These are phyloP conservation scores for Rutidosis leptorrhynchoides DNA, from an alignment of 129 eudicot genomes.

Conservation along the genomic window DNA sequence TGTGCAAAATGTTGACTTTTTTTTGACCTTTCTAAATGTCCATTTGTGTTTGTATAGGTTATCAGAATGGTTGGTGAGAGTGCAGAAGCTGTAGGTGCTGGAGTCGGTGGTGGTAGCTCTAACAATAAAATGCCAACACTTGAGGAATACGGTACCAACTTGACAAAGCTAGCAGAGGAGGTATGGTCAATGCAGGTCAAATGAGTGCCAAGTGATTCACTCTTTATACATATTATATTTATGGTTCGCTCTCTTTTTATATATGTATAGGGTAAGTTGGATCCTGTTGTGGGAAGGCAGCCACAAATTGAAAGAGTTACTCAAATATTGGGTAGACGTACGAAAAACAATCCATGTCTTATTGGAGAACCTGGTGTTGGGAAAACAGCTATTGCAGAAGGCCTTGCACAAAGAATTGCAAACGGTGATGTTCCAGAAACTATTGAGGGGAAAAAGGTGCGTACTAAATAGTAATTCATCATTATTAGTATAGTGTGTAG, in stretches of 20 bases:
- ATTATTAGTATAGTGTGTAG: not conserved
- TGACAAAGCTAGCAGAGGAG: slow-evolving; percentile 92
- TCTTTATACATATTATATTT: not conserved
- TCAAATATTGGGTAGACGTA: slow-evolving; percentile 83
- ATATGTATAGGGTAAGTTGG: slow-evolving; percentile 63
- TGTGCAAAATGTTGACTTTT: not conserved
- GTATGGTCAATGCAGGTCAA: slow-evolving; percentile 40
- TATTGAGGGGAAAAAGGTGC: slow-evolving; percentile 84
- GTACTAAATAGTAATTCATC: slow-evolving; percentile 5
- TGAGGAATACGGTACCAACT: slow-evolving; percentile 90
- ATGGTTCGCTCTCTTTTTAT: not conserved
- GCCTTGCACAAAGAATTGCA: slow-evolving; percentile 88
- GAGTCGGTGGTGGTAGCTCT: slow-evolving; percentile 76
- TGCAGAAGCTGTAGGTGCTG: slow-evolving; percentile 88
- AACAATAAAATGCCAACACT: slow-evolving; percentile 81
- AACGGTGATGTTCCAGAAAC: slow-evolving; percentile 95
- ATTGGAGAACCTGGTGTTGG: slow-evolving; percentile 98
- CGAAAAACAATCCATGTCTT: slow-evolving; percentile 88
- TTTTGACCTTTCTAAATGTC: not conserved
- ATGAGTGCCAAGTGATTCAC: not conserved
- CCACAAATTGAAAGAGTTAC: slow-evolving; percentile 84
- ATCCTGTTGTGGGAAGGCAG: slow-evolving; percentile 93
- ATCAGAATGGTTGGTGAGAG: slow-evolving; percentile 93
- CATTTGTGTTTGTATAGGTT: slow-evolving; percentile 44
- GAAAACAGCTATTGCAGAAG: slow-evolving; percentile 93